These are phyloP conservation scores for Stachybotrys elegans DNA, from an alignment of 2,329 filamentous ascomycete species.

Conservation along the genomic window DNA sequence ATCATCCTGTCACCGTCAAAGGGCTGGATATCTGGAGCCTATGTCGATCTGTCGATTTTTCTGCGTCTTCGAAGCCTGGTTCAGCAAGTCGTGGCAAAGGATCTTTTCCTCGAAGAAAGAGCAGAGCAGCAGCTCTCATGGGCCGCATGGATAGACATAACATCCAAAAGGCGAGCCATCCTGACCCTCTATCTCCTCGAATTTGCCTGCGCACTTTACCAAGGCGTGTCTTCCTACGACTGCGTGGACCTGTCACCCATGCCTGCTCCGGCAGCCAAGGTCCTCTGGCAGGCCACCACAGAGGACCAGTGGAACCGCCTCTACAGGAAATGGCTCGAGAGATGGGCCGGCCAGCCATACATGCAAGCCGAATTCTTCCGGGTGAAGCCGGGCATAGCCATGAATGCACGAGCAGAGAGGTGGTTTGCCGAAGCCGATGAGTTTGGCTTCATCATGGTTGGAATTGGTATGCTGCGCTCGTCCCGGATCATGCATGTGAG, in stretches of 20 bases:
- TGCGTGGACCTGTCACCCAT: not conserved
- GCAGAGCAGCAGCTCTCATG: not conserved
- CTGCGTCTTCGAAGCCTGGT: not conserved
- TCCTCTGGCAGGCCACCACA: not conserved
- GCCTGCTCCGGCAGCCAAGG: conserved; percentile 2
- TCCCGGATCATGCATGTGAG: not conserved
- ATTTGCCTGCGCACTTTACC: not conserved
- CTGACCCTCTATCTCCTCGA: not conserved
- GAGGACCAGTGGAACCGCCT: not conserved
- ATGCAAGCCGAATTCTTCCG: not conserved
- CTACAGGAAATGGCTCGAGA: not conserved
- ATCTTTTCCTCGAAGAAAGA: not conserved
- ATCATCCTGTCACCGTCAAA: conserved; percentile 1
- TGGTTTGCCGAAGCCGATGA: conserved; percentile 1
- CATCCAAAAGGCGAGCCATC: not conserved
- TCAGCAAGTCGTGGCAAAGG: not conserved
- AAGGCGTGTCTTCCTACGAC: not conserved
- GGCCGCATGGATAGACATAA: not conserved
- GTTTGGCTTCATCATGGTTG: conserved; percentile 2
- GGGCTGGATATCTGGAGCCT: not conserved
- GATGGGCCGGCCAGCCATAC: not conserved
- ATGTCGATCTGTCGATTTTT: not conserved
- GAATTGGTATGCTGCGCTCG: not conserved
- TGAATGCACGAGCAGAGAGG: conserved; percentile 1
- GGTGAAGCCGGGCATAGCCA: not conserved